Conservation (phyloP, 805 yeast species). For the Nakazawaea ishiwadae region DNA sequence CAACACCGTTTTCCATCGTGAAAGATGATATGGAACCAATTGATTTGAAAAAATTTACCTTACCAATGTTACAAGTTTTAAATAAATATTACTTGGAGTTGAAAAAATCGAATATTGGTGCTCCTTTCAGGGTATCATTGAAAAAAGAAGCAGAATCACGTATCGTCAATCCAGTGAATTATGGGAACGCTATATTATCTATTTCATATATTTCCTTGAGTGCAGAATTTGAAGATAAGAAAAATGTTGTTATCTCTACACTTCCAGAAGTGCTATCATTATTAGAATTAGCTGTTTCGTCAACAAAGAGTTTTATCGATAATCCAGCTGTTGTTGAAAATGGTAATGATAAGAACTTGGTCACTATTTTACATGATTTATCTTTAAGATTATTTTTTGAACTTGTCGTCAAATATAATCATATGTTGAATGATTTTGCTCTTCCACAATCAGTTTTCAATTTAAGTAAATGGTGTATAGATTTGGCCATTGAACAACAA, state of each 20-base stretch:
- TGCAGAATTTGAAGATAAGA: constrained; percentile 62
- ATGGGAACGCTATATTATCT: constrained; percentile 61
- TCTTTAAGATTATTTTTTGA: constrained; percentile 61
- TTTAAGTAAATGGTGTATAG: constrained; percentile 70
- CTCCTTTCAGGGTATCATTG: constrained; percentile 32
- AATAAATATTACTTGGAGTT: constrained; percentile 17
- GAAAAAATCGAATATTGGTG: constrained; percentile 29
- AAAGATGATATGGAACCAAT: constrained; percentile 9
- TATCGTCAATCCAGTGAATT: constrained; percentile 50
- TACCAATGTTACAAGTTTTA: constrained; percentile 6
- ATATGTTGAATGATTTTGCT: constrained; percentile 57
- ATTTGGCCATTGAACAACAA: constrained; percentile 52
- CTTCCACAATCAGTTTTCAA: constrained; percentile 59
- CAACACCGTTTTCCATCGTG: neutral
- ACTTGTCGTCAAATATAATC: constrained; percentile 60
- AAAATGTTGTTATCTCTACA: constrained; percentile 45
- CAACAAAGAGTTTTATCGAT: constrained; percentile 43
- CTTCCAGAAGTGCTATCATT: constrained; percentile 56
- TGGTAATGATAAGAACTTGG: constrained; percentile 31
- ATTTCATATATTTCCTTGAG: constrained; percentile 53
- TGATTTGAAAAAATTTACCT: constrained; percentile 4
- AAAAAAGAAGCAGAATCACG: constrained; percentile 56
- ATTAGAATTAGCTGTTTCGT: constrained; percentile 55
- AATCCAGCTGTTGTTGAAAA: constrained; percentile 24
- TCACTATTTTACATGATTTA: constrained; percentile 57